These are phyloP conservation scores for Phytophthora pseudosyringae DNA, from an alignment of 352 stramenopile genomes.

Conservation along the genomic window DNA sequence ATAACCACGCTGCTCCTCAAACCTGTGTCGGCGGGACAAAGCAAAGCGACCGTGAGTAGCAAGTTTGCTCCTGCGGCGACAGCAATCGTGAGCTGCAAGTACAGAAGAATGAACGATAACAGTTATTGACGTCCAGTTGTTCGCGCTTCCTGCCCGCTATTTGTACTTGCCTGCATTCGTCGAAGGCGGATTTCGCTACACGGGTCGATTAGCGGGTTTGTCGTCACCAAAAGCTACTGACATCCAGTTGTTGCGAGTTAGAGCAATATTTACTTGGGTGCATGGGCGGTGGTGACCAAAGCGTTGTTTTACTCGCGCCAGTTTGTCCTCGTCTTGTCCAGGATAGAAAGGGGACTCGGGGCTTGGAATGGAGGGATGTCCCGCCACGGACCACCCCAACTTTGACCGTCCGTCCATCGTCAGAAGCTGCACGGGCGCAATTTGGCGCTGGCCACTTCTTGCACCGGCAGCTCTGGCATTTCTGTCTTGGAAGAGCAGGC, in stretches of 20 bases:
- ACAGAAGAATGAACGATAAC: no score
- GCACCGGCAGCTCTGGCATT: slow-evolving; percentile 3
- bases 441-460: slow-evolving; percentile 1
- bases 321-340: slow-evolving; percentile 24
- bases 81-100: slow-evolving; percentile 11
- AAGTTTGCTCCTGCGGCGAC: slow-evolving; percentile 26
- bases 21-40: slow-evolving; percentile 41
- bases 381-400: slow-evolving; percentile 43
- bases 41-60: slow-evolving; percentile 35
- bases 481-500: slow-evolving; percentile 50
- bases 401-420: slow-evolving; percentile 48
- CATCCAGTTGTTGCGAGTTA: background rate
- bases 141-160: no score
- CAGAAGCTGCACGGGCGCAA: slow-evolving; percentile 56
- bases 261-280: background rate
- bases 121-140: no score
- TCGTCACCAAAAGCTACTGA: slow-evolving; percentile 49
- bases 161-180: slow-evolving; percentile 35
- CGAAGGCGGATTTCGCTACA: slow-evolving; percentile 43
- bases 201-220: slow-evolving; percentile 39
- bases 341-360: slow-evolving; percentile 2
- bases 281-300: background rate
- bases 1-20: background rate
- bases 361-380: slow-evolving; percentile 1
- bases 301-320: slow-evolving; percentile 17